These are phyloP conservation scores for Rehmannia glutinosa DNA, from an alignment of 257 asterid species.

Conservation along the genomic window DNA sequence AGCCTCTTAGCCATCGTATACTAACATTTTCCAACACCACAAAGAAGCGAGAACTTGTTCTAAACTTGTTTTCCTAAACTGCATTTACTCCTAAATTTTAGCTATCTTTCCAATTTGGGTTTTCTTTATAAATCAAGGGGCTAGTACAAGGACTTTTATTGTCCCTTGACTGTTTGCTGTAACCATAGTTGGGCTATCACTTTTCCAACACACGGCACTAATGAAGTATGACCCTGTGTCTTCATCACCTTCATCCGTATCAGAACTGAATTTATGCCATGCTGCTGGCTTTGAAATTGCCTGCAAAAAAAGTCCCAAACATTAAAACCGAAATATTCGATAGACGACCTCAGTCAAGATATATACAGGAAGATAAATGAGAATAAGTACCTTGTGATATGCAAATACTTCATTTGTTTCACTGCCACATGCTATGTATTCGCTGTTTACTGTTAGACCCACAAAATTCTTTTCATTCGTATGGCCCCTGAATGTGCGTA, in stretches of 20 bases:
- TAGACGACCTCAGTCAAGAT: neutral
- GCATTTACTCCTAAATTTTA: neutral
- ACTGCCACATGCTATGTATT: slow-evolving; percentile 86
- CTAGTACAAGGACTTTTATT: slow-evolving; percentile 72
- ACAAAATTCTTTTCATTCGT: slow-evolving; percentile 80
- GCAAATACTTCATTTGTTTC: slow-evolving; percentile 80
- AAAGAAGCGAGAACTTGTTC: neutral
- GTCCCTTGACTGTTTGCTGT: slow-evolving; percentile 85
- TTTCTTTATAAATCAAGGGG: slow-evolving; percentile 36
- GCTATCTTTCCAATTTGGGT: neutral
- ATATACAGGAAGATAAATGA: neutral
- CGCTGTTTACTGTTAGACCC: slow-evolving; percentile 65
- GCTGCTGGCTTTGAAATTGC: slow-evolving; percentile 83
- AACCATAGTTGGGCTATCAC: slow-evolving; percentile 71
- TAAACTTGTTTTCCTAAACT: too few relatives aligned
- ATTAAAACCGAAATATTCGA: neutral
- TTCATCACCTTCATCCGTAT: slow-evolving; percentile 45
- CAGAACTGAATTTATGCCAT: slow-evolving; percentile 58
- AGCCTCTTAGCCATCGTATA: neutral
- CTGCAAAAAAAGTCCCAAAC: slow-evolving; percentile 23
- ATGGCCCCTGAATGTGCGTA: slow-evolving; percentile 75
- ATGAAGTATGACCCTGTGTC: slow-evolving; percentile 66
- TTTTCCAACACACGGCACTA: slow-evolving; percentile 92
- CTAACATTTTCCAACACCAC: too few relatives aligned
- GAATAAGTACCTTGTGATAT: slow-evolving; percentile 89